Percentiles rank a stretch among this genome's conserved stretches.
Conservation (phyloP, 2,329 filamentous ascomycete genomes). For the Pseudocercospora macadamiae region DNA sequence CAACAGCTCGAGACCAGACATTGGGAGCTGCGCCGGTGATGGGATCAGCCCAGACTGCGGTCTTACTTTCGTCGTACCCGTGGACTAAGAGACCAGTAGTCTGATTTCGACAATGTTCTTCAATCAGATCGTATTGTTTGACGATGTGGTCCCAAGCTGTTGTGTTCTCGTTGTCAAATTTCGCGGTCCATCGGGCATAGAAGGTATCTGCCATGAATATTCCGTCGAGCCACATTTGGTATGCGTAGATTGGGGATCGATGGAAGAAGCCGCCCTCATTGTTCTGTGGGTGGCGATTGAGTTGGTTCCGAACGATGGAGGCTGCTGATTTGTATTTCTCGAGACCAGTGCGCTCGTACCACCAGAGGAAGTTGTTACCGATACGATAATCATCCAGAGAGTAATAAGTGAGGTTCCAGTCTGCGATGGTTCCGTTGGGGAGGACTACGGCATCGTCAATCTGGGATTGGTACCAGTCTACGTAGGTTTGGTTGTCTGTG, state of each 20-base stretch:
- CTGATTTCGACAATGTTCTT: constrained; percentile 48
- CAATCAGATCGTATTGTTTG: constrained; percentile 45
- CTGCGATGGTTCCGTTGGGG: constrained; percentile 51
- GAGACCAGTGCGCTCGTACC: constrained; percentile 29
- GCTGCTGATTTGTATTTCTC: constrained; percentile 29
- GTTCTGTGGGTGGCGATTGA: constrained; percentile 37
- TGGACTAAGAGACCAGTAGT: constrained; percentile 54
- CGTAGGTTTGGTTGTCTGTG: constrained; percentile 21
- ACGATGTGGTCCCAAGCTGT: constrained; percentile 39
- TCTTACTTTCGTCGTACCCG: constrained; percentile 56
- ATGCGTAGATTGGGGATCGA: constrained; percentile 45
- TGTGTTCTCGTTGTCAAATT: constrained; percentile 23
- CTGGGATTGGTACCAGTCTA: constrained; percentile 27
- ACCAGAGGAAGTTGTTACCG: constrained; percentile 34
- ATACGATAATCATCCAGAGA: constrained; percentile 42
- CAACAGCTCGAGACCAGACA: constrained; percentile 58
- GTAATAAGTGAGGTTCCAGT: constrained; percentile 53
- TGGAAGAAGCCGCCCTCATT: constrained; percentile 36
- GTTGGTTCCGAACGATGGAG: constrained; percentile 27
- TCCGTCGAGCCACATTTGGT: constrained; percentile 58
- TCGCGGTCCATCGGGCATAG: constrained; percentile 37
- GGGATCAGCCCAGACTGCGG: constrained; percentile 56
- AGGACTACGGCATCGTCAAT: constrained; percentile 49
- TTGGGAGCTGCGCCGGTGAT: constrained; percentile 55
- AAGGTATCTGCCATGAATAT: constrained; percentile 55